Percentiles rank a stretch among this genome's conserved stretches.
These are phyloP conservation scores for Ceratocystis colombiana DNA, from an alignment of 2,329 filamentous ascomycete genomes.

Conservation along the genomic window DNA sequence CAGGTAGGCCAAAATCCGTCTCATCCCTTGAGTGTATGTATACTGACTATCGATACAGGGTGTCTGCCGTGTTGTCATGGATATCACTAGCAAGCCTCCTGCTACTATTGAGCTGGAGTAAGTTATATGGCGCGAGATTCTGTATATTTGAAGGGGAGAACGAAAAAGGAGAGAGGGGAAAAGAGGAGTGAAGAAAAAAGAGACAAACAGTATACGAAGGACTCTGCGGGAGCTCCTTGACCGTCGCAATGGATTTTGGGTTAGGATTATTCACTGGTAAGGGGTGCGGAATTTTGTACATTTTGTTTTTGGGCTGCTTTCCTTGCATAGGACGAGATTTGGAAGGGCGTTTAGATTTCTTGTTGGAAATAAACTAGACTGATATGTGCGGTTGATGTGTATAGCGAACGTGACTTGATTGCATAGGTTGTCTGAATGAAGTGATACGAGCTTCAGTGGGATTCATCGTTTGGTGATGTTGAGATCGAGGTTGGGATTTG, in stretches of 20 bases:
- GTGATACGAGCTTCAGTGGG: too few relatives aligned
- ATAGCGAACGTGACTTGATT: too few relatives aligned
- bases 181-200: background rate
- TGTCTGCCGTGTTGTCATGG: slow-evolving; percentile 33
- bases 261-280: slow-evolving; percentile 8
- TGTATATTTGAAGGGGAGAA: background rate
- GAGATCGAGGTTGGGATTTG: too few relatives aligned
- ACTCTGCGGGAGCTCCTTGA: background rate
- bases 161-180: background rate
- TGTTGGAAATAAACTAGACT: background rate
- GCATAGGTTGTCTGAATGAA: too few relatives aligned
- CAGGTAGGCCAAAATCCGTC: slow-evolving; percentile 40
- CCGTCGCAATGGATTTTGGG: slow-evolving; percentile 14
- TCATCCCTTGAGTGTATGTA: slow-evolving; percentile 47
- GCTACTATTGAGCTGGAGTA: slow-evolving; percentile 69
- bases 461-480: too few relatives aligned
- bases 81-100: slow-evolving; percentile 53
- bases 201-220: background rate
- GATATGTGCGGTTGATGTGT: too few relatives aligned
- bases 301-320: slow-evolving; percentile 15
- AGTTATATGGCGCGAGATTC: background rate
- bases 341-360: background rate
- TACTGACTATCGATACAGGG: slow-evolving; percentile 52
- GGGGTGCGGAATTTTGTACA: slow-evolving; percentile 4
- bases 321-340: background rate